Conservation (phyloP, 2,329 filamentous ascomycete species). For the Colletotrichum agaves region DNA sequence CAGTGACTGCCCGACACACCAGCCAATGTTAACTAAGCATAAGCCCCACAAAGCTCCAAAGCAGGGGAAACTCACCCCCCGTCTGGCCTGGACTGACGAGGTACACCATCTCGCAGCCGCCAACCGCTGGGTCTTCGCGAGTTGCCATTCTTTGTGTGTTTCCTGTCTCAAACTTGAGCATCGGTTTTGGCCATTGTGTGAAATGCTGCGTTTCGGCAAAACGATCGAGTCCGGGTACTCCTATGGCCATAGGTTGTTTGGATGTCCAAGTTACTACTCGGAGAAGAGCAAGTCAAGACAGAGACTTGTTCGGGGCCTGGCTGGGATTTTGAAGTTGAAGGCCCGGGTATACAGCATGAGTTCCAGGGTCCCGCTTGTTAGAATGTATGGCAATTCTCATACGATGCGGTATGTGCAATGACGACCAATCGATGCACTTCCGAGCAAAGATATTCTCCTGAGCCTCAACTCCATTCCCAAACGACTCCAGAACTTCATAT, state of each 20-base stretch:
- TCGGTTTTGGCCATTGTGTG: not conserved
- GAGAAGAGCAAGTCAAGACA: no score
- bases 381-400: no score
- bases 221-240: not conserved
- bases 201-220: not conserved
- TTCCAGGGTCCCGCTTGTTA: no score
- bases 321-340: no score
- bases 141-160: not conserved
- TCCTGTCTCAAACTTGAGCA: not conserved
- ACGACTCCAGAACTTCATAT: no score
- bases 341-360: no score
- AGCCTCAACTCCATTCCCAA: no score
- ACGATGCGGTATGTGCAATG: no score
- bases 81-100: not conserved
- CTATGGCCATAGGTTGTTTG: not conserved
- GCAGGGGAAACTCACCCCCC: constrained; percentile 29
- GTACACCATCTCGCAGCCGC: constrained; percentile 5
- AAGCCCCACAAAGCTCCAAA: constrained; percentile 23
- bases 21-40: constrained; percentile 30
- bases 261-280: no score
- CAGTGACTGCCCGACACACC: constrained; percentile 12
- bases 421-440: no score
- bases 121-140: not conserved
- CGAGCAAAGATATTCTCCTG: no score
- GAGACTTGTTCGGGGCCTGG: no score